Evolutionary conservation across 2,329 filamentous ascomycete species (phyloP).

Genomic region (Penicillium crustosum): DNA sequence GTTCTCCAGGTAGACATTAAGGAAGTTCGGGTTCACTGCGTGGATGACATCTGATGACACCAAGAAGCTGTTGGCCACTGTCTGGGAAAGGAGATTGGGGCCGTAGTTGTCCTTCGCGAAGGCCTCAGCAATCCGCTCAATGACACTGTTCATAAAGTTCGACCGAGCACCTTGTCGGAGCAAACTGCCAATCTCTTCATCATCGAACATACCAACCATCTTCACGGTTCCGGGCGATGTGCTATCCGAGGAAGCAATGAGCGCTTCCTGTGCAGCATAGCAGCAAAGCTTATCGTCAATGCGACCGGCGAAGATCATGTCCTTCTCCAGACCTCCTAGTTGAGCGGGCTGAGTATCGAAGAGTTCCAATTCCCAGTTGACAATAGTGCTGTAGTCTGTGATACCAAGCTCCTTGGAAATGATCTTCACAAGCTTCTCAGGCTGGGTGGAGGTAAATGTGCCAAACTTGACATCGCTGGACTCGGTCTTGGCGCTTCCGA

Average conservation of each 20-base stretch:
- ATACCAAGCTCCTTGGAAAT: conserved; percentile 79
- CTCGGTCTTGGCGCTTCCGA: conserved; percentile 31
- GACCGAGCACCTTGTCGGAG: conserved; percentile 85
- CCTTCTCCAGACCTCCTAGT: conserved; percentile 79
- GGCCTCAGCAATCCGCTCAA: conserved; percentile 75
- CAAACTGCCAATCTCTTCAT: conserved; percentile 91
- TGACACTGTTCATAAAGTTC: conserved; percentile 79
- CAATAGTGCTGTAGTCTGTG: conserved; percentile 68
- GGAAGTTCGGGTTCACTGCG: conserved; percentile 92
- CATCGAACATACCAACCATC: conserved; percentile 90
- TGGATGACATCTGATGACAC: conserved; percentile 92
- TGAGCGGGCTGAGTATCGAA: conserved; percentile 86
- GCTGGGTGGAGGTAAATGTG: conserved; percentile 79
- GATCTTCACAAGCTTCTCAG: conserved; percentile 76
- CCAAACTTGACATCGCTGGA: conserved; percentile 50
- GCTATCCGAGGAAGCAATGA: conserved; percentile 64
- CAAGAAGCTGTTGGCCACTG: conserved; percentile 88
- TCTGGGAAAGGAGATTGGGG: conserved; percentile 68
- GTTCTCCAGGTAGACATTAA: conserved; percentile 75
- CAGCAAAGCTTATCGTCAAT: conserved; percentile 98
- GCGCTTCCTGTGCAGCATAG: conserved; percentile 81
- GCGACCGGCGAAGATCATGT: conserved; percentile 91
- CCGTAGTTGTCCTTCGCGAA: conserved; percentile 51
- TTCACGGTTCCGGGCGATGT: conserved; percentile 67
- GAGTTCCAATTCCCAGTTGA: conserved; percentile 97